Conservation (phyloP, 768 basidiomycete species). For the Tulasnella calospora region DNA sequence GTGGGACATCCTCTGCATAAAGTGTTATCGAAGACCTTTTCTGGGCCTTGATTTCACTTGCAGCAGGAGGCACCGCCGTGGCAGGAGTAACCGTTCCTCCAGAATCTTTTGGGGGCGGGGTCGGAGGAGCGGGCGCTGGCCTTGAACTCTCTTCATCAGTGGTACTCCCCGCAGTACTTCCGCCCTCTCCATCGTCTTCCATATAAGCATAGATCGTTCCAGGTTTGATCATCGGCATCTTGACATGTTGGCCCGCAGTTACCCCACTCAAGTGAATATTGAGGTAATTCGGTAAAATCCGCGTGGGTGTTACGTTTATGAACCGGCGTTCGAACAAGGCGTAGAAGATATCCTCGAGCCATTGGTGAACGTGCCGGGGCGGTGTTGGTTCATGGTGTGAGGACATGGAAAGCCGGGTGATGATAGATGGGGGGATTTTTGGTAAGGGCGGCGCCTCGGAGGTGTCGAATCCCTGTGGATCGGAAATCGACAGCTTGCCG, state of each 20-base stretch:
- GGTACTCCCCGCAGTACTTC: not conserved
- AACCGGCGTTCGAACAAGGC: conserved; percentile 16
- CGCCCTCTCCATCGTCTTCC: not conserved
- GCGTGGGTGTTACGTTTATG: conserved; percentile 16
- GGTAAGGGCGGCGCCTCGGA: conserved; percentile 4
- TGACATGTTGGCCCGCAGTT: conserved; percentile 5
- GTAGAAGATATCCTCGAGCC: conserved; percentile 20
- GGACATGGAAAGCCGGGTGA: not conserved
- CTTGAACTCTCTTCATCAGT: not conserved
- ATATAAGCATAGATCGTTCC: conserved; percentile 15
- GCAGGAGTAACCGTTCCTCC: not conserved
- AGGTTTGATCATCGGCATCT: conserved; percentile 15
- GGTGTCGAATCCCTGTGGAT: not conserved
- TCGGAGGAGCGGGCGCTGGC: not conserved
- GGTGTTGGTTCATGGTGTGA: not conserved
- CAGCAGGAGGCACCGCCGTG: not conserved
- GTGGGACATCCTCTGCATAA: not conserved
- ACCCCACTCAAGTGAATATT: conserved; percentile 12
- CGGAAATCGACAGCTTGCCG: not conserved
- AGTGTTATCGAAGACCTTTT: conserved; percentile 1
- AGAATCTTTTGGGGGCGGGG: not conserved
- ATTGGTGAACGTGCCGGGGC: conserved; percentile 11
- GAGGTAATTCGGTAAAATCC: conserved; percentile 22
- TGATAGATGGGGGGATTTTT: conserved; percentile 6
- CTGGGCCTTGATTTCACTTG: not conserved